A percentile compares a stretch with the other conserved stretches of the same genome.
These are phyloP conservation scores for Samsoniella hepiali DNA, from an alignment of 2,329 filamentous ascomycete species.

Conservation along the genomic window DNA sequence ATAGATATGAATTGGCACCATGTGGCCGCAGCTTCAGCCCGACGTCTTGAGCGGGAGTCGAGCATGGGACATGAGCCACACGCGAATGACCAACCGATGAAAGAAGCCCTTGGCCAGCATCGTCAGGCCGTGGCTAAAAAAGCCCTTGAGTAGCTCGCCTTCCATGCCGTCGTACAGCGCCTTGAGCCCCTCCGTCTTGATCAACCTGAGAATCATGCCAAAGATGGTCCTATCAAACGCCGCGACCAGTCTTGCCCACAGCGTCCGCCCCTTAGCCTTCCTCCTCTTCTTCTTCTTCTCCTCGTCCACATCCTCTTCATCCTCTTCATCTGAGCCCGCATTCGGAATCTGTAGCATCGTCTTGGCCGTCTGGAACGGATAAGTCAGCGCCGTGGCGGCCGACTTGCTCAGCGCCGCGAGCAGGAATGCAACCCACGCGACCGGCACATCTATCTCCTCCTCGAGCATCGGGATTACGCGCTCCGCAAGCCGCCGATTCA, in stretches of 20 bases:
- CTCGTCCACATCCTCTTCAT: background rate
- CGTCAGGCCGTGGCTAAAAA: conserved; percentile 80
- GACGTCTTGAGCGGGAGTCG: conserved; percentile 24
- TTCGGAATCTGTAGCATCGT: conserved; percentile 65
- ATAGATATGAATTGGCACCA: background rate
- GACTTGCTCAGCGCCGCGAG: conserved; percentile 75
- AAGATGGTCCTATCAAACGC: conserved; percentile 54
- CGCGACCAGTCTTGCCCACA: conserved; percentile 21
- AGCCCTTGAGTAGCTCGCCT: conserved; percentile 76
- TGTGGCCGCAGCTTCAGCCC: background rate
- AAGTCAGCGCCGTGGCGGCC: conserved; percentile 71
- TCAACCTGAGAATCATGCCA: conserved; percentile 56
- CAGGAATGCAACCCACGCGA: conserved; percentile 42
- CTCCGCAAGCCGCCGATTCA: conserved; percentile 70
- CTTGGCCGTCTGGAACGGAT: conserved; percentile 85
- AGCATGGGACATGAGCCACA: conserved; percentile 58
- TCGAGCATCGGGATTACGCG: conserved; percentile 50
- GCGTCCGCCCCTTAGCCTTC: conserved; percentile 3
- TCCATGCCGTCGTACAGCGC: conserved; percentile 74
- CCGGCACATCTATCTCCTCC: conserved; percentile 35
- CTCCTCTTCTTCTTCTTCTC: conserved; percentile 14
- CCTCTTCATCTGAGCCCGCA: conserved; percentile 1
- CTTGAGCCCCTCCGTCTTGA: conserved; percentile 60
- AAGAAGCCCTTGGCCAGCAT: conserved; percentile 83
- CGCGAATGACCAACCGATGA: conserved; percentile 66